A percentile compares a stretch with the other conserved stretches of the same genome.
Evolutionary conservation across 495 filamentous ascomycete species (phyloP).

Genomic region (Lindgomyces ingoldianus): DNA sequence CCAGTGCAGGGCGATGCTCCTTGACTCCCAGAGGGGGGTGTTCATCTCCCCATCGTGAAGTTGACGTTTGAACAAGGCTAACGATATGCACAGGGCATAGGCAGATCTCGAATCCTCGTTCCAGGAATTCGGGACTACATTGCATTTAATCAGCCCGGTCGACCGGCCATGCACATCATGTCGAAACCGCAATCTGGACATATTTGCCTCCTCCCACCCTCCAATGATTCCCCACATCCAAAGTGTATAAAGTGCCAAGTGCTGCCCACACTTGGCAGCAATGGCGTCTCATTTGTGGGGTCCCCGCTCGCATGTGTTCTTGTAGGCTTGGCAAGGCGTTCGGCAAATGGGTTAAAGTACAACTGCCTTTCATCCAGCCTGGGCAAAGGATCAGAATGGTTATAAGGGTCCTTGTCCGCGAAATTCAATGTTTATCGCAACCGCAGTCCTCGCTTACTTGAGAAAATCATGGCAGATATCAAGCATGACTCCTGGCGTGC

Average conservation of each 20-base stretch:
- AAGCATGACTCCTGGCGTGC: conserved; percentile 6
- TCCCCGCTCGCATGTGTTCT: conserved; percentile 13
- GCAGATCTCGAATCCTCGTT: background rate
- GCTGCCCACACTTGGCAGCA: background rate
- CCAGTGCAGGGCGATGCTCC: no score
- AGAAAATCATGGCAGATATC: conserved; percentile 14
- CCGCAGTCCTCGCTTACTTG: background rate
- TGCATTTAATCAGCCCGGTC: conserved; percentile 14
- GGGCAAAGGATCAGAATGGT: background rate
- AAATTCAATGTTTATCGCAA: conserved; percentile 10
- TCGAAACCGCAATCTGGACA: background rate
- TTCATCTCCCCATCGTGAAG: no score
- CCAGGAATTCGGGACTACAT: conserved; percentile 15
- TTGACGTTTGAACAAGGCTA: no score
- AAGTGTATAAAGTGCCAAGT: conserved; percentile 24
- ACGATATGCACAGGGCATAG: no score
- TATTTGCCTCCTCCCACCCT: background rate
- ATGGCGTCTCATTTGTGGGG: conserved; percentile 25
- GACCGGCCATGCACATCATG: conserved; percentile 1
- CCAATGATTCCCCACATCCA: conserved; percentile 25
- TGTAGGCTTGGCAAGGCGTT: conserved; percentile 20
- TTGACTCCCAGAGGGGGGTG: no score
- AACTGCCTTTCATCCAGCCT: conserved; percentile 7
- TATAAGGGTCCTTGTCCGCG: conserved; percentile 20
- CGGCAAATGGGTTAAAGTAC: conserved; percentile 22